phyloP scores from a whole-genome alignment of 2,329 filamentous ascomycete genomes.

The Microsporum audouinii region DNA sequence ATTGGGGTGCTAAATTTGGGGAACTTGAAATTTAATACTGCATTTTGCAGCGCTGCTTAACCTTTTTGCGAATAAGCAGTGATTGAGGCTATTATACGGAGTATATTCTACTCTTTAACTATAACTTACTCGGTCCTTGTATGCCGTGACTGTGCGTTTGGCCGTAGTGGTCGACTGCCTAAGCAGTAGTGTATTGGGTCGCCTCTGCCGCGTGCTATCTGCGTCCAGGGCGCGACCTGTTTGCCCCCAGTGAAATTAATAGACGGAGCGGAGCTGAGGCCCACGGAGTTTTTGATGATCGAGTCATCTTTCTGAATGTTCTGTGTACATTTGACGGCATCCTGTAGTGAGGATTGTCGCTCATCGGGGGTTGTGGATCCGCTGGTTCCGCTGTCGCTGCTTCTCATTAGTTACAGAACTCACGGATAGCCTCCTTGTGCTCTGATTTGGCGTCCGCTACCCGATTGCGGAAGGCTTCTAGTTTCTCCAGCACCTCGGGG shows the following conservation, averaged over 20 bases:
- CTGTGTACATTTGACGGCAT: slow-evolving; percentile 4
- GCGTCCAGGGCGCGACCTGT: not conserved
- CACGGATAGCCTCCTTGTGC: no score
- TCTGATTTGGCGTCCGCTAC: no score
- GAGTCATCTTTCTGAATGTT: slow-evolving; percentile 6
- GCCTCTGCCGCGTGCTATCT: no score
- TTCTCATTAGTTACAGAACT: no score
- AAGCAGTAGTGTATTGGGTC: not conserved
- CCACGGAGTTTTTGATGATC: slow-evolving; percentile 7
- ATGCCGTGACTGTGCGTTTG: slow-evolving; percentile 2
- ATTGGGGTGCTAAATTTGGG: no score
- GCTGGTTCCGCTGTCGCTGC: no score
- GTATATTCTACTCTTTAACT: not conserved
- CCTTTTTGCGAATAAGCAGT: no score
- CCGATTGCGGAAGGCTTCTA: no score
- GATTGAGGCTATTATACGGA: no score
- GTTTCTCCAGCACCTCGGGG: no score
- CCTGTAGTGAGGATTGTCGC: slow-evolving; percentile 1
- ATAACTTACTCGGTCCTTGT: slow-evolving; percentile 5
- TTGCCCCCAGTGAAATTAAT: not conserved
- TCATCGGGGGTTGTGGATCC: not conserved
- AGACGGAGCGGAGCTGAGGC: slow-evolving; percentile 1
- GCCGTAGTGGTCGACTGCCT: not conserved
- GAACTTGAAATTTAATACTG: no score
- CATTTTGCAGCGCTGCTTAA: no score